Conservation (phyloP, 495 filamentous ascomycete genomes). For the Penicillium coffeae region DNA sequence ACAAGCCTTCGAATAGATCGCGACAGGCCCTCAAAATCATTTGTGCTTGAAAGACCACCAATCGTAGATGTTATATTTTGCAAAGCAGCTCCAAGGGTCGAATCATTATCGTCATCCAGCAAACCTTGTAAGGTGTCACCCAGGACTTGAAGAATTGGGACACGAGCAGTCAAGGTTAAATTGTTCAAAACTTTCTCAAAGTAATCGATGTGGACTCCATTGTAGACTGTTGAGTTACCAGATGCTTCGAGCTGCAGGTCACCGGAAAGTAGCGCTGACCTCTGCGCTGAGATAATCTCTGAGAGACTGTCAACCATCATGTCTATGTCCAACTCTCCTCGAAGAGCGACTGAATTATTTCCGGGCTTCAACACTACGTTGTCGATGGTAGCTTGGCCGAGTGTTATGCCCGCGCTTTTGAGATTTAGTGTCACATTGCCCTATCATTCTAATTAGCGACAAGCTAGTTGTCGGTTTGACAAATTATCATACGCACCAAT, state of each 20-base stretch:
- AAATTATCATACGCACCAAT: conserved; percentile 21
- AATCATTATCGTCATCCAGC: conserved; percentile 2
- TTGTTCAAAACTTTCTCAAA: conserved; percentile 42
- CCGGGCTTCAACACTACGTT: conserved; percentile 40
- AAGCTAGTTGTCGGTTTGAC: not conserved
- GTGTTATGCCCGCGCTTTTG: conserved; percentile 30
- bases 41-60: not conserved
- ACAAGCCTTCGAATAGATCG: too few relatives aligned
- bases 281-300: conserved; percentile 30
- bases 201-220: conserved; percentile 41
- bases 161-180: conserved; percentile 31
- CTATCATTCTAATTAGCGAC: conserved; percentile 1
- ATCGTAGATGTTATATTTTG: conserved; percentile 9
- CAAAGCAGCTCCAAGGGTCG: conserved; percentile 3
- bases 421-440: conserved; percentile 47
- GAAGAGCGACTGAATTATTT: conserved; percentile 40
- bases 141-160: conserved; percentile 34
- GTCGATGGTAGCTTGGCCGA: conserved; percentile 38
- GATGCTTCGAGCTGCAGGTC: conserved; percentile 36
- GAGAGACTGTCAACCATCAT: conserved; percentile 32
- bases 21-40: too few relatives aligned
- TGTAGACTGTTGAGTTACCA: conserved; percentile 40
- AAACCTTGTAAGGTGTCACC: conserved; percentile 24
- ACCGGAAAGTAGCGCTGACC: conserved; percentile 28
- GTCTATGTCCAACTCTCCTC: conserved; percentile 24